phyloP scores from a whole-genome alignment of 2,329 filamentous ascomycete species.

The Venturia pyrina region DNA sequence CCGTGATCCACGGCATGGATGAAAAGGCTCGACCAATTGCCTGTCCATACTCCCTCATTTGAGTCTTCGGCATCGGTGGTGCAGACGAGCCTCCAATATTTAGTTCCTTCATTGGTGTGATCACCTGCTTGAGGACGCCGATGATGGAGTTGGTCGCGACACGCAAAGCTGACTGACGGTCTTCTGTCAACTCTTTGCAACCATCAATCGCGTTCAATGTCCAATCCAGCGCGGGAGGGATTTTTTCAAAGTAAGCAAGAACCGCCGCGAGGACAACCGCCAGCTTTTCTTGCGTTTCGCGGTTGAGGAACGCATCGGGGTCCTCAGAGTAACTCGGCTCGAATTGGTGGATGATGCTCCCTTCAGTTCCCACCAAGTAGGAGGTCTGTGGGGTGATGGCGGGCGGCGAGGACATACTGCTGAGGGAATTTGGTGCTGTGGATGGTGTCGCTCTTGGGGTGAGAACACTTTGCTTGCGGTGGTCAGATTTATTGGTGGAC shows the following conservation, averaged over 20 bases:
- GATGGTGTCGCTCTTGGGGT: slow-evolving; percentile 47
- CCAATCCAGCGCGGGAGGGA: neutral
- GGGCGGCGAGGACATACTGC: neutral
- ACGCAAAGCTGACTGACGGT: neutral
- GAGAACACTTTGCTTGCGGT: slow-evolving; percentile 37
- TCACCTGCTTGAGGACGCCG: neutral
- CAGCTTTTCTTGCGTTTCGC: neutral
- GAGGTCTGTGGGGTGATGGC: slow-evolving; percentile 4
- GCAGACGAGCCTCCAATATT: neutral
- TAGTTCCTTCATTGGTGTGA: neutral
- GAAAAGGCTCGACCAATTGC: neutral
- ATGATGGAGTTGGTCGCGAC: neutral
- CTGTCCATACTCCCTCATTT: neutral
- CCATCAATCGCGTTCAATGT: neutral
- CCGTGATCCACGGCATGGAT: neutral
- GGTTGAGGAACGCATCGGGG: slow-evolving; percentile 7
- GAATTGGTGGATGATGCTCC: slow-evolving; percentile 3
- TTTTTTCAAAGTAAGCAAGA: neutral
- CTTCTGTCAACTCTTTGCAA: neutral
- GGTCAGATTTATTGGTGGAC: slow-evolving; percentile 41
- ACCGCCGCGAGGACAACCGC: neutral
- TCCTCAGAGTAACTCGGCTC: slow-evolving; percentile 1
- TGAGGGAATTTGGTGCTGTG: slow-evolving; percentile 23
- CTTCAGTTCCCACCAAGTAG: slow-evolving; percentile 2
- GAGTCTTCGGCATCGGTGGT: neutral